These are phyloP conservation scores for Buxus sempervirens DNA, from an alignment of 164 flowering plant species.

Conservation along the genomic window DNA sequence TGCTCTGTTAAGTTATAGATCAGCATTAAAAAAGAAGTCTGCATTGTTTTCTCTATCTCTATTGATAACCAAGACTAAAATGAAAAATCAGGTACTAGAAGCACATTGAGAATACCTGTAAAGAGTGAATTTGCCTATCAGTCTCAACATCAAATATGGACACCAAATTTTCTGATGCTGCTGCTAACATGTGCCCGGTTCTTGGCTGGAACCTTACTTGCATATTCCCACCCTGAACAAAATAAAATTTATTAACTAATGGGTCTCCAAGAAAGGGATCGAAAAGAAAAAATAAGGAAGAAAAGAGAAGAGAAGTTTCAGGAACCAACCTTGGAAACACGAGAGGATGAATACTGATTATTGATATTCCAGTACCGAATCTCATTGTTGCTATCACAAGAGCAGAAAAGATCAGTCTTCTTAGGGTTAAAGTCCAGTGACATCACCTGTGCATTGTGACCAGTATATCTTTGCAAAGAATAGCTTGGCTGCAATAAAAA, in stretches of 20 bases:
- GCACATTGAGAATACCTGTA: constrained; percentile 46
- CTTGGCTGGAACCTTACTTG: constrained; percentile 92
- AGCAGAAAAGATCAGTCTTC: constrained; percentile 82
- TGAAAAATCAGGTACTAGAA: background rate
- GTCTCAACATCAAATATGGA: constrained; percentile 81
- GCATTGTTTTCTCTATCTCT: background rate
- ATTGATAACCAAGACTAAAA: background rate
- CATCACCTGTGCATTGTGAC: constrained; percentile 63
- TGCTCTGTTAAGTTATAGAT: background rate
- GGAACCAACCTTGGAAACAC: constrained; percentile 55
- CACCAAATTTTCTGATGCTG: constrained; percentile 72
- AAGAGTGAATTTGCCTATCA: constrained; percentile 50
- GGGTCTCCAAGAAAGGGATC: background rate
- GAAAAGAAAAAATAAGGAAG: background rate
- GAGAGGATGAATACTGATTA: constrained; percentile 49
- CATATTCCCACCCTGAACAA: constrained; percentile 59
- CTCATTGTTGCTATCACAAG: constrained; percentile 65
- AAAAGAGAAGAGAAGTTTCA: background rate
- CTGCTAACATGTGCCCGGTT: constrained; percentile 73
- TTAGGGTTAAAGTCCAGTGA: constrained; percentile 93
- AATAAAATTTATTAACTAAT: background rate
- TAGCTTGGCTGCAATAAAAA: constrained; percentile 69
- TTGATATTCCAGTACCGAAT: constrained; percentile 69
- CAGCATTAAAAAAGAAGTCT: background rate
- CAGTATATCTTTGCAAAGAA: constrained; percentile 45